phyloP scores from a whole-genome alignment of 495 filamentous ascomycete genomes.

The Penicillium samsonianum region DNA sequence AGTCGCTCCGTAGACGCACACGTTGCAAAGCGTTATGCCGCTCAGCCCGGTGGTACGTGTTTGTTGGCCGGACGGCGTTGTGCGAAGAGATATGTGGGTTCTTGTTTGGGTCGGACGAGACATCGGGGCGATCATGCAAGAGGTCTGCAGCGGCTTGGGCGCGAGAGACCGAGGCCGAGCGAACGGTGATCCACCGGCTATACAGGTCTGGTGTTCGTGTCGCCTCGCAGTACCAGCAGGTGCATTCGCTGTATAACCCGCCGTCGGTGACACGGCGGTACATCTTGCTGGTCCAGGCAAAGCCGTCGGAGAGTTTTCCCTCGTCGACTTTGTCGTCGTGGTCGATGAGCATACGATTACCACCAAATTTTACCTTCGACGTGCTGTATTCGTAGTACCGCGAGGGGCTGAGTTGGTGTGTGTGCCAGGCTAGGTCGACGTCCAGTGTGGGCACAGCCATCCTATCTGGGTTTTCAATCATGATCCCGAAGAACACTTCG shows the following conservation, averaged over 20 bases:
- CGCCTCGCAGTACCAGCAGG: slow-evolving; percentile 88
- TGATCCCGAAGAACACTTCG: slow-evolving; percentile 65
- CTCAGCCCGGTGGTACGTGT: slow-evolving; percentile 12
- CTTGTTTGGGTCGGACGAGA: slow-evolving; percentile 56
- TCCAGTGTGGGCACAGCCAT: slow-evolving; percentile 79
- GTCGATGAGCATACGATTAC: slow-evolving; percentile 57
- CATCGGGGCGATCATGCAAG: slow-evolving; percentile 53
- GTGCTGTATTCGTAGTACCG: slow-evolving; percentile 59
- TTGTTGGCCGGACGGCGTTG: slow-evolving; percentile 49
- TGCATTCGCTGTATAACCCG: slow-evolving; percentile 75
- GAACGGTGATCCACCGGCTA: slow-evolving; percentile 37
- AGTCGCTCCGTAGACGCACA: slow-evolving; percentile 48
- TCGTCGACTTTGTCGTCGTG: slow-evolving; percentile 88
- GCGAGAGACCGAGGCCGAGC: slow-evolving; percentile 34
- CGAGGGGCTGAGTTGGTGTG: slow-evolving; percentile 60
- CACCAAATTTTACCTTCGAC: not conserved
- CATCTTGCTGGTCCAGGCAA: slow-evolving; percentile 73
- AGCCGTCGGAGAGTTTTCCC: slow-evolving; percentile 57
- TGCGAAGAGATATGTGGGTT: slow-evolving; percentile 75
- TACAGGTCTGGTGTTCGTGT: slow-evolving; percentile 62
- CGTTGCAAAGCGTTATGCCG: slow-evolving; percentile 16
- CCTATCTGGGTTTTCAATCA: slow-evolving; percentile 52
- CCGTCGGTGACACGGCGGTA: slow-evolving; percentile 61
- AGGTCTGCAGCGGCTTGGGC: slow-evolving; percentile 46
- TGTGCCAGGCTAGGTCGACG: slow-evolving; percentile 79